A percentile compares a stretch with the other conserved stretches of the same genome.
phyloP scores from a whole-genome alignment of 1,284 basidiomycete genomes.

The Rhodotorula sp. region DNA sequence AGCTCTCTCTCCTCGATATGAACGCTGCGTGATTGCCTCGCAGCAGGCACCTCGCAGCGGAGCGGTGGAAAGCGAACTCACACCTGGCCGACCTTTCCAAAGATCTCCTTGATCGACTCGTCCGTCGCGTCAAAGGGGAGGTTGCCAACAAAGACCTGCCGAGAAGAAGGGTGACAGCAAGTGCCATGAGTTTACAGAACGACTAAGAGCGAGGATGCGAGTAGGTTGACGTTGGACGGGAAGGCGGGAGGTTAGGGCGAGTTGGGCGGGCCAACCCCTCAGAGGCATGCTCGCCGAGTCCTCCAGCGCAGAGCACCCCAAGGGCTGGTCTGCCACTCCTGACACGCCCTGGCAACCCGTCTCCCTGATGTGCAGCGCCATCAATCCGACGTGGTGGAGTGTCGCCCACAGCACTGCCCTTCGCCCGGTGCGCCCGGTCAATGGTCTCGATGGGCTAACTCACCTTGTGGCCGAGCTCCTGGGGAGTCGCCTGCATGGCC shows the following conservation, averaged over 20 bases:
- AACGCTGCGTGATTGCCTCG: too few species aligned
- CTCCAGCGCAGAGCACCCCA: too few species aligned
- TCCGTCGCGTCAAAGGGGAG: conserved; percentile 37
- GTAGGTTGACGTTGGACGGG: neutral
- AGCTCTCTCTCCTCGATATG: neutral
- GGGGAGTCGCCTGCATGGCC: conserved; percentile 38
- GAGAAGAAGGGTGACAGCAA: neutral
- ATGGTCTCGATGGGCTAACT: neutral
- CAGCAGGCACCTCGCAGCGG: neutral
- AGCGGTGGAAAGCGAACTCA: conserved; percentile 2
- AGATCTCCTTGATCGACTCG: conserved; percentile 34
- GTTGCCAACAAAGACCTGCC: conserved; percentile 41
- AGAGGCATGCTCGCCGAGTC: too few species aligned
- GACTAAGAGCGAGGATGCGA: too few species aligned
- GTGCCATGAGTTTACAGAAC: neutral
- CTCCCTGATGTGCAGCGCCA: neutral
- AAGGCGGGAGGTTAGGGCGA: neutral
- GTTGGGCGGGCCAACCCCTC: too few species aligned
- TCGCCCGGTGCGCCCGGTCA: neutral
- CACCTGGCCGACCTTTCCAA: conserved; percentile 30
- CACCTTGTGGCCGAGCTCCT: conserved; percentile 44
- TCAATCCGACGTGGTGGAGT: neutral
- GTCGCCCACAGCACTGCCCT: neutral
- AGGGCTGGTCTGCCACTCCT: neutral
- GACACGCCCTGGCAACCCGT: neutral